These are phyloP conservation scores for Euphorbia tirucalli DNA, from an alignment of 345 rosid genomes.

Conservation along the genomic window DNA sequence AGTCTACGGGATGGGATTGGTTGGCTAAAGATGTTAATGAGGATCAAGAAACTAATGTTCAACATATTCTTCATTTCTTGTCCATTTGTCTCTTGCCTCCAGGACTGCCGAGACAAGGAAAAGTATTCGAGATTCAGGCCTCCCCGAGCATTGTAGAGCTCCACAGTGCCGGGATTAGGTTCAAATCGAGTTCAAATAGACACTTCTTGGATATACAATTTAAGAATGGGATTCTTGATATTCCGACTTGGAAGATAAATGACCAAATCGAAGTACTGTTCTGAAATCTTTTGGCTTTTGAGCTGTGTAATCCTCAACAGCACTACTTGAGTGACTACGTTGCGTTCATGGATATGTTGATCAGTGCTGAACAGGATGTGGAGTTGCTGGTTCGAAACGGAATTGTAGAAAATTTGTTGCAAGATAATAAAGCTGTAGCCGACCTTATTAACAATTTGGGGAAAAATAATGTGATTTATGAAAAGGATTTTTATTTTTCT, in stretches of 20 bases:
- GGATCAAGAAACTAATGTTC: not conserved
- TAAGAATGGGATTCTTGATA: not conserved
- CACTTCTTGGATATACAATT: constrained; percentile 14
- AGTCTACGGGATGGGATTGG: not conserved
- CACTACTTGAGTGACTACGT: not conserved
- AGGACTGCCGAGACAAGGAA: not conserved
- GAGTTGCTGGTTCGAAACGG: constrained; percentile 3
- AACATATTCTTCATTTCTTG: constrained; percentile 1
- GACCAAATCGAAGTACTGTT: not conserved
- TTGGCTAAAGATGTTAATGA: not conserved
- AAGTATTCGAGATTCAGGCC: no score
- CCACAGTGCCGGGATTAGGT: constrained; percentile 18
- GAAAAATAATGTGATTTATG: not conserved
- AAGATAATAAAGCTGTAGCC: not conserved
- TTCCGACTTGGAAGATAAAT: constrained; percentile 1
- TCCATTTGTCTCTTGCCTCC: not conserved
- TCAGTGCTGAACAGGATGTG: constrained; percentile 9
- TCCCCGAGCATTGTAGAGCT: not conserved
- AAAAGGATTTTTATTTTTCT: not conserved
- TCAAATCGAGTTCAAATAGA: not conserved
- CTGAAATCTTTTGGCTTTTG: constrained; percentile 17
- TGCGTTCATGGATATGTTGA: not conserved
- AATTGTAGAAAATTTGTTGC: not conserved
- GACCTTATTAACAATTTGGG: not conserved
- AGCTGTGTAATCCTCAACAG: not conserved